Evolutionary conservation across 768 basidiomycete genomes (phyloP), one percentile per base, ranked within the genome.

Genomic region (Exidia glandulosa): DNA sequence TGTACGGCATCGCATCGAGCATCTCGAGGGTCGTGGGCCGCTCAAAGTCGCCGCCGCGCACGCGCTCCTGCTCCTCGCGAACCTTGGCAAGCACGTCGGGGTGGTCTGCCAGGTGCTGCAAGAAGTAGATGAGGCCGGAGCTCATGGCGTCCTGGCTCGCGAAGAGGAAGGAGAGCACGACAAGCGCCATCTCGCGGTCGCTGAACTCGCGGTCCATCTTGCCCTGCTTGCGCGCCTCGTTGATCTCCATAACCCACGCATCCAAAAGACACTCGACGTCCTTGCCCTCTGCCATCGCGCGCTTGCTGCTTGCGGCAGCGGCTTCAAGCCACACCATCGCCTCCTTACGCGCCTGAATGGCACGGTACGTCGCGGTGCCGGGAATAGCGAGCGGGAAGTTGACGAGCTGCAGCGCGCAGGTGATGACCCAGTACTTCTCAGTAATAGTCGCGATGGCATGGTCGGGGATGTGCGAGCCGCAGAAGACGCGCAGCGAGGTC

Each of bases 61-160:
- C 81, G 50, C 81, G 79, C 47, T 87, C 84, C 72, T 97, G 94
- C 74, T 99, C 96, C 66, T 87, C 90, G 58, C 88, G 83, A 63
- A 98, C 82, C 74, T 95, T 97, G 36, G 82, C 83, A 65, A 95
- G 74, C 58, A 96, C 75, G 29, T 93, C 88, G 1, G 95, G 95
- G 70, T 90, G 80, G 72, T 98, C 96, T 48, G 90, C 90, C 36
- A 96, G 79, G 72, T 94, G 91, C 74, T 99, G 96, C 84, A 98
- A 96, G 37, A 85, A 88, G 72, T 91, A 97, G 68, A 96, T 93
- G 66, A 97, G 76, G 56, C 94, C 94, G 62, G 90, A 93, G 70
- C 90, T 91, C 96, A 99, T 98, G 55, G 96, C 96, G 70, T 99
- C 96, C 76, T 96, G 92, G 29, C 86, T 88, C 2, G 92, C 96